Percentiles rank a stretch among this genome's conserved stretches.
These are phyloP conservation scores for Penicillium sp. DNA, from an alignment of 2,329 filamentous ascomycete genomes.

Conservation along the genomic window DNA sequence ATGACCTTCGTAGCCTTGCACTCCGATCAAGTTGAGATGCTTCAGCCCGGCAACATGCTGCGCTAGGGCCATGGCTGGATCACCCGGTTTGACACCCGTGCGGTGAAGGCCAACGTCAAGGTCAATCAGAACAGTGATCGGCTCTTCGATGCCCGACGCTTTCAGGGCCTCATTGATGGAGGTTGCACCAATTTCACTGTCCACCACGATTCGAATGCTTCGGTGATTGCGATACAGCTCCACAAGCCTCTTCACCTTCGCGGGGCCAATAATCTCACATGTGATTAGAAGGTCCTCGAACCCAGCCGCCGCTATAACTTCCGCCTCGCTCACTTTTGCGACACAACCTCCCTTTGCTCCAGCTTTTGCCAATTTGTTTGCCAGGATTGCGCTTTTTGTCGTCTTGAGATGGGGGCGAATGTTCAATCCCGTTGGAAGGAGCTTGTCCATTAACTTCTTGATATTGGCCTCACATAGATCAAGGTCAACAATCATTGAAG, in stretches of 20 bases:
- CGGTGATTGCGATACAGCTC: slow-evolving; percentile 44
- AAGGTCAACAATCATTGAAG: slow-evolving; percentile 58
- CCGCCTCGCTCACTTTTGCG: slow-evolving; percentile 53
- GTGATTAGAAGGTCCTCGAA: slow-evolving; percentile 55
- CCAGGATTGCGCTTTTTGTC: slow-evolving; percentile 51
- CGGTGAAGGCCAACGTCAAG: slow-evolving; percentile 54
- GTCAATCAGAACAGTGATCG: slow-evolving; percentile 48
- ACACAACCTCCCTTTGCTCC: slow-evolving; percentile 55
- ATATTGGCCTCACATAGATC: slow-evolving; percentile 56
- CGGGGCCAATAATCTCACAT: slow-evolving; percentile 50
- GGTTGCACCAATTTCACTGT: slow-evolving; percentile 47
- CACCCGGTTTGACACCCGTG: slow-evolving; percentile 49
- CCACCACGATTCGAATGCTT: slow-evolving; percentile 49
- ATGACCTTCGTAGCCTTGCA: slow-evolving; percentile 57
- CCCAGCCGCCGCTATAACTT: slow-evolving; percentile 45
- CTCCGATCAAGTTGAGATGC: slow-evolving; percentile 49
- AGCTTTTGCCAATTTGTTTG: slow-evolving; percentile 45
- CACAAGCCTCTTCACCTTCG: slow-evolving; percentile 50
- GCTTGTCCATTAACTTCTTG: slow-evolving; percentile 45
- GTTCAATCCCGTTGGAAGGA: slow-evolving; percentile 47
- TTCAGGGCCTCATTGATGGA: slow-evolving; percentile 48
- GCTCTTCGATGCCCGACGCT: slow-evolving; percentile 36
- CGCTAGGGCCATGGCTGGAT: slow-evolving; percentile 43
- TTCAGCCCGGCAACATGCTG: slow-evolving; percentile 37
- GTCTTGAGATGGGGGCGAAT: slow-evolving; percentile 57